Conservation (phyloP, 306 rosid genomes). For the Castanea crenata region DNA sequence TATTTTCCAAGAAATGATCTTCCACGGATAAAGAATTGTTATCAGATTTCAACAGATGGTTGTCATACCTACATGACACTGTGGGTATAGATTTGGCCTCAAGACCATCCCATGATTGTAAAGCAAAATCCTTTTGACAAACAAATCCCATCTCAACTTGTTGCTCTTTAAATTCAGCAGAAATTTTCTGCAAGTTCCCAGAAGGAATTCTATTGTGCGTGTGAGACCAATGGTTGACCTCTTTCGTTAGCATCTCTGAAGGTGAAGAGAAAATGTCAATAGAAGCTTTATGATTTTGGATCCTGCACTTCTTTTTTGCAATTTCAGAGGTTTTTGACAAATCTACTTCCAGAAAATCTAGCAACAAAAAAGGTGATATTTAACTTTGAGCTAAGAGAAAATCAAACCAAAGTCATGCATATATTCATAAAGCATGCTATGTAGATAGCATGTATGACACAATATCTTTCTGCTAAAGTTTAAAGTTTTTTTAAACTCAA, state of each 20-base stretch:
- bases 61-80: constrained; percentile 23
- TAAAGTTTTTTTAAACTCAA: constrained; percentile 6
- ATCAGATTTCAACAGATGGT: constrained; percentile 29
- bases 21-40: constrained; percentile 25
- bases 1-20: constrained; percentile 36
- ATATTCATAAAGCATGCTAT: constrained; percentile 7
- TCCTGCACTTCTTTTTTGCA: constrained; percentile 25
- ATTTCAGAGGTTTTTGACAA: constrained; percentile 23
- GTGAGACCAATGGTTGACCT: constrained; percentile 34
- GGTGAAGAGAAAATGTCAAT: constrained; percentile 37
- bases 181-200: constrained; percentile 25
- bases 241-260: constrained; percentile 42
- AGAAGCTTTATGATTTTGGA: constrained; percentile 34
- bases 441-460: background rate
- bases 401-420: constrained; percentile 22
- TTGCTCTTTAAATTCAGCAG: constrained; percentile 35
- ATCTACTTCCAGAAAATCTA: constrained; percentile 48
- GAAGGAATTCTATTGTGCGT: constrained; percentile 28
- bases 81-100: constrained; percentile 37
- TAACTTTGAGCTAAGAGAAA: constrained; percentile 20
- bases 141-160: constrained; percentile 31
- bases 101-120: constrained; percentile 39
- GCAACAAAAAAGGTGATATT: constrained; percentile 15
- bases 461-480: background rate
- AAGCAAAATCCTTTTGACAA: constrained; percentile 33